Evolutionary conservation across 768 basidiomycete genomes (phyloP).

Genomic region (Mycena belliarum): DNA sequence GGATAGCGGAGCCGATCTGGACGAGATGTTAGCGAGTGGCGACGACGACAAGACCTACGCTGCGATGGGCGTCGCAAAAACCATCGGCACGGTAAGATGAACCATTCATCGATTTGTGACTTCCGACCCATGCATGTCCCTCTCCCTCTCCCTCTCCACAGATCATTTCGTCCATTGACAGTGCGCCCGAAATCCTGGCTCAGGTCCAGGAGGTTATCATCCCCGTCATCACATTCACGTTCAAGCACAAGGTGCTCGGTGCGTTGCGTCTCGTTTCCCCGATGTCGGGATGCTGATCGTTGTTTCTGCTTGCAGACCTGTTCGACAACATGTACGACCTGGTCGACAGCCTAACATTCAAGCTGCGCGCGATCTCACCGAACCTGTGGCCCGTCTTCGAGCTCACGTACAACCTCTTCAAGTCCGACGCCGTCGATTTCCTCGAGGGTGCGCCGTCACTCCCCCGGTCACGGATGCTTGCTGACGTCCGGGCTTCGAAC

Average conservation of each 20-base stretch:
- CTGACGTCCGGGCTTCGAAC: not conserved
- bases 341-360: constrained; percentile 84
- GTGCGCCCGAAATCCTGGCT: constrained; percentile 69
- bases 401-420: constrained; percentile 80
- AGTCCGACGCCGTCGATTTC: constrained; percentile 81
- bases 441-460: constrained; percentile 62
- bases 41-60: constrained; percentile 87
- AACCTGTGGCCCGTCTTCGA: constrained; percentile 90
- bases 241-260: constrained; percentile 81
- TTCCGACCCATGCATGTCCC: no score
- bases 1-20: constrained; percentile 54
- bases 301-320: constrained; percentile 55
- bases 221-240: constrained; percentile 73
- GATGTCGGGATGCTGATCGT: not conserved
- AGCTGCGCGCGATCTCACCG: constrained; percentile 70
- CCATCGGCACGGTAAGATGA: constrained; percentile 67
- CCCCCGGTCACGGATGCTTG: not conserved
- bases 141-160: constrained; percentile 34
- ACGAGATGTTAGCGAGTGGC: constrained; percentile 50
- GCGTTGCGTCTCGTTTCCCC: constrained; percentile 22
- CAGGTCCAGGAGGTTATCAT: constrained; percentile 83
- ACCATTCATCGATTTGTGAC: no score
- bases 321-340: constrained; percentile 88
- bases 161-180: constrained; percentile 77
- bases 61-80: constrained; percentile 86